phyloP scores from a whole-genome alignment of 1,139 yeast species.

The Scheffersomyces segobiensis region DNA sequence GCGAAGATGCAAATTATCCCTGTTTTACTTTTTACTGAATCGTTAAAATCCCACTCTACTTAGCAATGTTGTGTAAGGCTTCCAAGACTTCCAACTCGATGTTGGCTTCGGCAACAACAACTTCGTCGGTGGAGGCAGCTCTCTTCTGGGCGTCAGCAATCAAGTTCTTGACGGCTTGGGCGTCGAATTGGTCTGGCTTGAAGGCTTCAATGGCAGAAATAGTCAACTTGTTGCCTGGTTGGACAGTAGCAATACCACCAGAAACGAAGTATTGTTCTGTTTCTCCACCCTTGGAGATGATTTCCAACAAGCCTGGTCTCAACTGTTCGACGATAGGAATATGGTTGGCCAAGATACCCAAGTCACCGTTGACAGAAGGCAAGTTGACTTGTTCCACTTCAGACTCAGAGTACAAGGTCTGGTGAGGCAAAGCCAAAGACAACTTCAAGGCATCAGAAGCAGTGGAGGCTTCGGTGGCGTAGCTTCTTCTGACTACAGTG shows the following conservation, averaged over 20 bases:
- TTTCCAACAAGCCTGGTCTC: constrained; percentile 93
- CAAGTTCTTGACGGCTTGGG: constrained; percentile 75
- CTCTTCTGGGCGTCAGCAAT: constrained; percentile 96
- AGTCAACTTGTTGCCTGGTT: constrained; percentile 89
- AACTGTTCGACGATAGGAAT: constrained; percentile 97
- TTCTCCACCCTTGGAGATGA: constrained; percentile 76
- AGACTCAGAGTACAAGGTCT: constrained; percentile 54
- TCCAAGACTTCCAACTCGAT: constrained; percentile 95
- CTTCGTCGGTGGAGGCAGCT: constrained; percentile 80
- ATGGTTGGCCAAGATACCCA: constrained; percentile 97
- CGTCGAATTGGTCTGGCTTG: constrained; percentile 86
- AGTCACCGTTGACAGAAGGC: constrained; percentile 94
- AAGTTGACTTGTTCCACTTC: constrained; percentile 87
- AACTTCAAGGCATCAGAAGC: constrained; percentile 78
- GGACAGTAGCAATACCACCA: constrained; percentile 97
- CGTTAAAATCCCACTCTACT: constrained; percentile 39
- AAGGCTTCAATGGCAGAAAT: constrained; percentile 96
- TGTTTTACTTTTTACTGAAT: not conserved
- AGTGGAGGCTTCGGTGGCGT: constrained; percentile 79
- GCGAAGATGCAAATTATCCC: not conserved
- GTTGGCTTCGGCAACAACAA: constrained; percentile 90
- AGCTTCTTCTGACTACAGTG: constrained; percentile 70
- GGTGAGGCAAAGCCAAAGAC: constrained; percentile 89
- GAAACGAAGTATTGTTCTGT: constrained; percentile 84
- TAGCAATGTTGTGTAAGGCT: constrained; percentile 87